Conservation (phyloP, 2,329 filamentous ascomycete species). For the Parascedosporium putredinis region DNA sequence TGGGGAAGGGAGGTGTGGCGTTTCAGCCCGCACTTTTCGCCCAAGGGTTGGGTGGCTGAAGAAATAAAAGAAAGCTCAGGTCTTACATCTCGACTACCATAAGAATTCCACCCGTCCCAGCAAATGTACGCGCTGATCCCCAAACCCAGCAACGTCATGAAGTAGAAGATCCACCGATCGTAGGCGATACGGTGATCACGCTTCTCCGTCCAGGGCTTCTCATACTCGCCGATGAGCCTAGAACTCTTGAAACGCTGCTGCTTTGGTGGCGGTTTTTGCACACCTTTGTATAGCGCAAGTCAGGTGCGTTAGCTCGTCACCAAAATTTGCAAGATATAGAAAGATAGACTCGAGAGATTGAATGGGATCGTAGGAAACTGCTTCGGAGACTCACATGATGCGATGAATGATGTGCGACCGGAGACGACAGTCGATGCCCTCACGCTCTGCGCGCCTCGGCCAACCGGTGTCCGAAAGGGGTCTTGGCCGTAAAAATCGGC, state of each 20-base stretch:
- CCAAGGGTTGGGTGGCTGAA: no score
- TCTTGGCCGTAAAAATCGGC: background rate
- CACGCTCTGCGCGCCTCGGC: background rate
- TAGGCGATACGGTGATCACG: slow-evolving; percentile 22
- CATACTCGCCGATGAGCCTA: slow-evolving; percentile 21
- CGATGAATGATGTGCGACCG: background rate
- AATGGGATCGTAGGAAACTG: background rate
- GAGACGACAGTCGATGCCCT: background rate
- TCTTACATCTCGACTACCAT: background rate
- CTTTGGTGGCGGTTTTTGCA: background rate
- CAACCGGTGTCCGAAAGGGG: background rate
- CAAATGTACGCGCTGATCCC: background rate
- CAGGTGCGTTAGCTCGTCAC: background rate
- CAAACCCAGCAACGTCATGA: slow-evolving; percentile 20
- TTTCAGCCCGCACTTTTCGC: no score
- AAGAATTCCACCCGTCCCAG: slow-evolving; percentile 11
- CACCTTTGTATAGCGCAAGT: background rate
- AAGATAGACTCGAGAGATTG: no score
- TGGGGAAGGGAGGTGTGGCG: no score
- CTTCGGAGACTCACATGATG: background rate
- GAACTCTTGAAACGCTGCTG: background rate
- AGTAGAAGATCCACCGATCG: slow-evolving; percentile 25
- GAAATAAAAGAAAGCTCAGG: no score
- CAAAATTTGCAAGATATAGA: no score
- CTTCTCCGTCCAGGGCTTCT: slow-evolving; percentile 28